phyloP scores from a whole-genome alignment of 352 stramenopile genomes.

The Thraustochytrium striatum region DNA sequence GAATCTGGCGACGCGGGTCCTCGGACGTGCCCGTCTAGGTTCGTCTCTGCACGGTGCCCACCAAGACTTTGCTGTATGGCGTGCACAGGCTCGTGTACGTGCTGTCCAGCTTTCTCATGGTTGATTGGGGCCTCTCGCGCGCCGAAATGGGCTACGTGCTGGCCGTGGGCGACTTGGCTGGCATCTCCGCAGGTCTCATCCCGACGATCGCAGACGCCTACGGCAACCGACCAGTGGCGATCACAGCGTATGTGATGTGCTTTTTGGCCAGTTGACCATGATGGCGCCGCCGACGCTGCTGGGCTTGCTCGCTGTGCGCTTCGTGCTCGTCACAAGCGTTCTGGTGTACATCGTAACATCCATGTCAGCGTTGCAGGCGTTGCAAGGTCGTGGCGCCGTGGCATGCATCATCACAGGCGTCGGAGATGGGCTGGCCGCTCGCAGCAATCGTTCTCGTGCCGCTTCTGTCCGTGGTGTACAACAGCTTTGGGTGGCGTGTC shows the following conservation, averaged over 20 bases:
- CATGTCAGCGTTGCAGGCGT: background rate
- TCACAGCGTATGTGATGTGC: background rate
- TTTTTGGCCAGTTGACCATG: background rate
- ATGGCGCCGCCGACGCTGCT: background rate
- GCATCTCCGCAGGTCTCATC: background rate
- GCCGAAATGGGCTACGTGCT: constrained; percentile 30
- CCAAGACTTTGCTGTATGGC: background rate
- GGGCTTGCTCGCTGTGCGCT: background rate
- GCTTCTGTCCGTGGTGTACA: constrained; percentile 18
- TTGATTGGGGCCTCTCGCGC: background rate
- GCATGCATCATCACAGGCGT: constrained; percentile 27
- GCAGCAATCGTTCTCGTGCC: background rate
- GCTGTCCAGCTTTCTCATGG: background rate
- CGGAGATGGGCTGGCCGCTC: constrained; percentile 15
- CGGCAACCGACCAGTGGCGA: constrained; percentile 1
- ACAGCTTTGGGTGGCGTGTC: constrained; percentile 1
- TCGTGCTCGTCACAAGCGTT: background rate
- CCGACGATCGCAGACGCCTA: background rate
- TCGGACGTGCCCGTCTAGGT: too few relatives aligned
- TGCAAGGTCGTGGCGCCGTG: background rate
- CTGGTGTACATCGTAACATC: constrained; percentile 2
- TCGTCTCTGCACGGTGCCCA: too few relatives aligned
- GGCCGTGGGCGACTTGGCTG: background rate
- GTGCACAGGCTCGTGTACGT: constrained; percentile 7
- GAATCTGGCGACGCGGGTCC: too few relatives aligned